Evolutionary conservation across 495 filamentous ascomycete genomes (phyloP).

Genomic region (Zalerion maritima): DNA sequence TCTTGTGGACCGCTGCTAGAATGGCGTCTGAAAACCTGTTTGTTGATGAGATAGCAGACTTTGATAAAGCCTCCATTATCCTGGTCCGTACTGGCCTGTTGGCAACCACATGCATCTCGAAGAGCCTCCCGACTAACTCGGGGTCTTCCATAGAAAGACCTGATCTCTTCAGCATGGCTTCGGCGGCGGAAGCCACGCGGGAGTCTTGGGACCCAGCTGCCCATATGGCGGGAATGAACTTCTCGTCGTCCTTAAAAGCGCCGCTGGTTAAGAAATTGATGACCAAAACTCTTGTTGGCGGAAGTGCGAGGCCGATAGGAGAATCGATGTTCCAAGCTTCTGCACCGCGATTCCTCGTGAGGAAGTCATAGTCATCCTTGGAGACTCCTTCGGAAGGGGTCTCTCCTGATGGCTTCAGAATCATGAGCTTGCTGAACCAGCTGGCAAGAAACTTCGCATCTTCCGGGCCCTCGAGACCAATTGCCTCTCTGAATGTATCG

Average conservation of each 20-base stretch:
- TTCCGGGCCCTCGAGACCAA: slow-evolving; percentile 45
- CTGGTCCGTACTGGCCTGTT: slow-evolving; percentile 59
- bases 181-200: slow-evolving; percentile 61
- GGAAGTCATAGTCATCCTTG: slow-evolving; percentile 55
- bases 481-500: slow-evolving; percentile 40
- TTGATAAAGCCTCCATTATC: slow-evolving; percentile 58
- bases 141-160: slow-evolving; percentile 56
- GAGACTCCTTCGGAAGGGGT: slow-evolving; percentile 19
- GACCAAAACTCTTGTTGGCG: slow-evolving; percentile 50
- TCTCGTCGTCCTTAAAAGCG: slow-evolving; percentile 64
- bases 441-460: slow-evolving; percentile 62
- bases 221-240: slow-evolving; percentile 70
- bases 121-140: slow-evolving; percentile 46
- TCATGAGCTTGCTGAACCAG: slow-evolving; percentile 68
- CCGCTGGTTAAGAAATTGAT: slow-evolving; percentile 65
- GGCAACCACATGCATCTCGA: slow-evolving; percentile 55
- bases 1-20: slow-evolving; percentile 53
- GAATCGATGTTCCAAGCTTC: slow-evolving; percentile 52
- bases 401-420: slow-evolving; percentile 37
- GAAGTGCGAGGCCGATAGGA: slow-evolving; percentile 48
- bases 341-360: slow-evolving; percentile 48
- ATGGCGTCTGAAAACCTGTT: slow-evolving; percentile 52
- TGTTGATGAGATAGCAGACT: slow-evolving; percentile 50
- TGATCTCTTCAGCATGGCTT: slow-evolving; percentile 71
- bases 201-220: slow-evolving; percentile 73